Conservation (phyloP, 2,329 filamentous ascomycete species). For the Aureobasidium sp. region DNA sequence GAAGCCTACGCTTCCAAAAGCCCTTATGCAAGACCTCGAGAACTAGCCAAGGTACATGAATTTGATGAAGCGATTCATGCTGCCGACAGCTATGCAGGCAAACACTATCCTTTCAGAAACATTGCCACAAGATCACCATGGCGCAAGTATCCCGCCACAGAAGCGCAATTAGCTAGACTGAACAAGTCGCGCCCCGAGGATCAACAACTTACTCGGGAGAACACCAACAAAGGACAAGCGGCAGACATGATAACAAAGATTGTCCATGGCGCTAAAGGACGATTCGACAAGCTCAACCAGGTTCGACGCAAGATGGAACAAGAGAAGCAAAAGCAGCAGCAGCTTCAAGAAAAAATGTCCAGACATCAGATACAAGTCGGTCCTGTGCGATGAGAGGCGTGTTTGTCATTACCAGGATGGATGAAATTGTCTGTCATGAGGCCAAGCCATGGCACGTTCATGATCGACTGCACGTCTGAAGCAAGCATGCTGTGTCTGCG, state of each 20-base stretch:
- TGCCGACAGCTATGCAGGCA: slow-evolving; percentile 57
- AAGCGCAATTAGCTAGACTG: slow-evolving; percentile 58
- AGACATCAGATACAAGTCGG: slow-evolving; percentile 44
- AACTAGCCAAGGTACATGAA: slow-evolving; percentile 57
- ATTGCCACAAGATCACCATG: slow-evolving; percentile 62
- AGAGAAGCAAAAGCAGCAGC: slow-evolving; percentile 34
- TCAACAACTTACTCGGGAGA: slow-evolving; percentile 47
- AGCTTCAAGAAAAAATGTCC: slow-evolving; percentile 31
- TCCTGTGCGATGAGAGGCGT: slow-evolving; percentile 28
- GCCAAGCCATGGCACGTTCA: background rate
- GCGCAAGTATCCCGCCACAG: slow-evolving; percentile 59
- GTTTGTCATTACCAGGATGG: background rate
- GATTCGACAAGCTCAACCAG: slow-evolving; percentile 40
- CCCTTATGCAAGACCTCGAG: slow-evolving; percentile 62
- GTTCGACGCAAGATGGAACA: slow-evolving; percentile 15
- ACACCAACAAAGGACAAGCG: slow-evolving; percentile 72
- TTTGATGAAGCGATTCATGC: slow-evolving; percentile 74
- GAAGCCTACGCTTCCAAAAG: slow-evolving; percentile 30
- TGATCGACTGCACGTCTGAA: background rate
- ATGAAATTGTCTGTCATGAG: background rate
- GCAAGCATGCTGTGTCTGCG: background rate
- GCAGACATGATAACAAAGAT: slow-evolving; percentile 89
- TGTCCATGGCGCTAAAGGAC: slow-evolving; percentile 68
- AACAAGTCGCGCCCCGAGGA: slow-evolving; percentile 56
- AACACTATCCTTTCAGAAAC: slow-evolving; percentile 44